Evolutionary conservation across 352 stramenopile genomes (phyloP), one percentile per base, ranked within the genome.

Genomic region (Globisporangium recalcitrans): DNA sequence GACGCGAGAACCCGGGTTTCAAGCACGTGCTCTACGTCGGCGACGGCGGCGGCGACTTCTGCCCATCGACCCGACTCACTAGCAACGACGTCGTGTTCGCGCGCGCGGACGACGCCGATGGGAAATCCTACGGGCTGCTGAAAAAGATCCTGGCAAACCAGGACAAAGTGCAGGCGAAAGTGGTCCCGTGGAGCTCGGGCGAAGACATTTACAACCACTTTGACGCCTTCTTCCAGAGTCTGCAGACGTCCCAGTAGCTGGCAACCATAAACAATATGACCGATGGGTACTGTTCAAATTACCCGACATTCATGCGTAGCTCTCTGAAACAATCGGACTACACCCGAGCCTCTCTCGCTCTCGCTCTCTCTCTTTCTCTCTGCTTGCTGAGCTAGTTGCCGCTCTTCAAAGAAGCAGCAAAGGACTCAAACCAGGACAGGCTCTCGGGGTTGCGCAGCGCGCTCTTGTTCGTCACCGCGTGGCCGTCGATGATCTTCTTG

Each of bases 401-500:
- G 24, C 24, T 52, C 22, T 67, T 63, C 55, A 78, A 58, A 31
- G 73, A 65, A 7, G 36, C 40, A 1, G 81, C 77, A 60, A 83
- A 88, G 32, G 64, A 47, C 26, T 84, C 64, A 53, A 89, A 88
- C 78, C 79, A 89, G 13, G 5, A 42, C 27, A 90, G 67, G 38
- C 75, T 84, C 58, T 89, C 77, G 6, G 80, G 80, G 70, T 91
- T 91, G 32, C 77, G 72, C 62, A 91, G 69, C 19, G 80, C 80
- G 40, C 75, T 88, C 53, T 72, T 76, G 67, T 90, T 91, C 29
- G 70, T 82, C 8, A 90, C 68, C 1, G 60, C 46, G 24, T 80
- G 68, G 36, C 82, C 82, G 49, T 87, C 75, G 38, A 91, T 73
- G 63, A 91, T 85, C 62, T 86, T 85, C 77, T 90, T 90, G 29